These are phyloP conservation scores for Cladophialophora bantiana DNA, from an alignment of 2,329 filamentous ascomycete genomes.

Conservation along the genomic window DNA sequence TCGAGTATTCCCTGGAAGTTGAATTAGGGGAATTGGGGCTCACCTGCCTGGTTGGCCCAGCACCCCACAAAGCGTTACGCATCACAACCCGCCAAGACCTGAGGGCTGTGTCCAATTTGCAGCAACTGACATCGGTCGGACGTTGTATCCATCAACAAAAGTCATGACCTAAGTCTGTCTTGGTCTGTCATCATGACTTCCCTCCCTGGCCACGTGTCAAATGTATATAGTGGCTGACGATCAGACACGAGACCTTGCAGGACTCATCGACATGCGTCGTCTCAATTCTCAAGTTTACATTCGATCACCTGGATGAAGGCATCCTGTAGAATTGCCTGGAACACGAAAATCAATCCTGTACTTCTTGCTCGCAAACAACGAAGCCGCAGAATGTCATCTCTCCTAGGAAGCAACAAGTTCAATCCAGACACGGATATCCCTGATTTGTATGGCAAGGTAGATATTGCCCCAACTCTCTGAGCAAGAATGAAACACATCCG, in stretches of 20 bases:
- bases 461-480: neutral
- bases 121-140: neutral
- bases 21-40: no score
- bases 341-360: neutral
- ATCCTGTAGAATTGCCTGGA: neutral
- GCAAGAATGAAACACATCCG: neutral
- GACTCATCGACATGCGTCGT: neutral
- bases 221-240: neutral
- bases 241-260: neutral
- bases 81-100: no score
- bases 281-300: neutral
- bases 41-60: no score
- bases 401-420: constrained; percentile 37
- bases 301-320: neutral
- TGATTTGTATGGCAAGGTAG: constrained; percentile 50
- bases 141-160: neutral
- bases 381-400: constrained; percentile 12
- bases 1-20: no score
- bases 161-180: constrained; percentile 3
- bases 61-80: no score
- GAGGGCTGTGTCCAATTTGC: no score
- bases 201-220: neutral
- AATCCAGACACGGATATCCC: constrained; percentile 50
- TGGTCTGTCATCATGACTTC: constrained; percentile 2
- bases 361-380: neutral